A percentile compares a stretch with the other conserved stretches of the same genome.
Evolutionary conservation across 2,329 filamentous ascomycete genomes (phyloP).

Genomic region (Didymella keratinophila): DNA sequence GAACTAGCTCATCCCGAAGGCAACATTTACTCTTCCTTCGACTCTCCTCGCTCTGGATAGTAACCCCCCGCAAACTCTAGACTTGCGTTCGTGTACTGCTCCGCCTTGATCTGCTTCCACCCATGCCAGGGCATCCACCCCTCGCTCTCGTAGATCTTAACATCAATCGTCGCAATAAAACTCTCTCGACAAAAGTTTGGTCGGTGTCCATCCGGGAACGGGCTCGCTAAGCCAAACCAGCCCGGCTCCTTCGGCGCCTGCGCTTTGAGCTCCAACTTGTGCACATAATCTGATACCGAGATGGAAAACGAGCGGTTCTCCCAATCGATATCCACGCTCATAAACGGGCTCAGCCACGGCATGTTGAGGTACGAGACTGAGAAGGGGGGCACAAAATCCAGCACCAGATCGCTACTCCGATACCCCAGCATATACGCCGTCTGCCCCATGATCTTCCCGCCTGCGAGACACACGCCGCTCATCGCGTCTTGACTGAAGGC

Average conservation of each 20-base stretch:
- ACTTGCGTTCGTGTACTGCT: slow-evolving; percentile 54
- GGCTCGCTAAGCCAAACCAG: slow-evolving; percentile 57
- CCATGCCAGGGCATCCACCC: slow-evolving; percentile 43
- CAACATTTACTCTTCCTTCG: slow-evolving; percentile 33
- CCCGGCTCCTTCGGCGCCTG: slow-evolving; percentile 51
- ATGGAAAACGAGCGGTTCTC: slow-evolving; percentile 33
- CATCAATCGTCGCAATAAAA: slow-evolving; percentile 56
- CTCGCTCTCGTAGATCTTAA: slow-evolving; percentile 52
- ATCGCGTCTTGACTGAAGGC: slow-evolving; percentile 32
- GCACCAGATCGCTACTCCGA: slow-evolving; percentile 44
- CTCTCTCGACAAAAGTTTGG: slow-evolving; percentile 57
- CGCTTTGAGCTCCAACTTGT: slow-evolving; percentile 53
- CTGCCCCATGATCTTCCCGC: slow-evolving; percentile 46
- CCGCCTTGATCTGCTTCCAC: slow-evolving; percentile 53
- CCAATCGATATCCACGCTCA: slow-evolving; percentile 54
- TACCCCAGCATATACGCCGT: slow-evolving; percentile 59
- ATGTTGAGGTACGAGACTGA: slow-evolving; percentile 44
- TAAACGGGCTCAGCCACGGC: slow-evolving; percentile 52
- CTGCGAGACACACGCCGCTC: slow-evolving; percentile 42
- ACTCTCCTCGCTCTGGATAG: slow-evolving; percentile 54
- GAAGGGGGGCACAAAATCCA: slow-evolving; percentile 57
- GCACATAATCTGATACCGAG: slow-evolving; percentile 47
- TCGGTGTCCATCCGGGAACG: slow-evolving; percentile 57
- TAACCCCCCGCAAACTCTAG: slow-evolving; percentile 60
- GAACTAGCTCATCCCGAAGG: not conserved